Conservation (phyloP, 1,139 yeast species). For the Protomyces lactucae-debilis region DNA sequence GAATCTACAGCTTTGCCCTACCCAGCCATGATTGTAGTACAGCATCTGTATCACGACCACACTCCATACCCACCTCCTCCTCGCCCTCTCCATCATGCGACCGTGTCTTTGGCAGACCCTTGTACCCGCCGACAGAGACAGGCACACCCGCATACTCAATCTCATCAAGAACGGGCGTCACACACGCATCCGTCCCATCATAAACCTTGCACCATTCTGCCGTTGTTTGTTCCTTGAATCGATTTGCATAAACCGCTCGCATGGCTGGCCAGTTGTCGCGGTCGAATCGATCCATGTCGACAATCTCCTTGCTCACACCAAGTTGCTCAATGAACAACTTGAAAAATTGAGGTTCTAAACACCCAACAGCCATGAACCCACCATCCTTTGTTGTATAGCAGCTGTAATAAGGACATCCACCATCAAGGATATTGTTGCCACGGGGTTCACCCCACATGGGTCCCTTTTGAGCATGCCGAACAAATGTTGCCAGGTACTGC, state of each 20-base stretch:
- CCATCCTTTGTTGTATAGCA: conserved; percentile 32
- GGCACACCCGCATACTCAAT: conserved; percentile 13
- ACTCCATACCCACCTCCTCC: conserved; percentile 5
- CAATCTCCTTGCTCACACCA: conserved; percentile 11
- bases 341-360: conserved; percentile 34
- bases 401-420: conserved; percentile 33
- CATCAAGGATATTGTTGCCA: conserved; percentile 33
- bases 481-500: conserved; percentile 32
- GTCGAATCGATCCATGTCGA: conserved; percentile 18
- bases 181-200: conserved; percentile 24
- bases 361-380: conserved; percentile 33
- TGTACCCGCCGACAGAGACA: conserved; percentile 8
- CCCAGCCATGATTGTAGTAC: conserved; percentile 2
- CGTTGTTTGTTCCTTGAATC: conserved; percentile 21
- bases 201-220: conserved; percentile 11
- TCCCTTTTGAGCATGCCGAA: conserved; percentile 29
- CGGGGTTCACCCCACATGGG: conserved; percentile 26
- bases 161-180: conserved; percentile 14
- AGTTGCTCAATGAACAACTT: conserved; percentile 24
- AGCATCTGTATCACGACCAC: conserved; percentile 1
- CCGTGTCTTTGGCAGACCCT: neutral
- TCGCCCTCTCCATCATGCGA: neutral
- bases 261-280: conserved; percentile 32
- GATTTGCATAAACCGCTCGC: conserved; percentile 16
- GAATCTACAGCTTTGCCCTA: neutral